These are phyloP conservation scores for Penicillium steckii DNA, from an alignment of 495 filamentous ascomycete species.

Conservation along the genomic window DNA sequence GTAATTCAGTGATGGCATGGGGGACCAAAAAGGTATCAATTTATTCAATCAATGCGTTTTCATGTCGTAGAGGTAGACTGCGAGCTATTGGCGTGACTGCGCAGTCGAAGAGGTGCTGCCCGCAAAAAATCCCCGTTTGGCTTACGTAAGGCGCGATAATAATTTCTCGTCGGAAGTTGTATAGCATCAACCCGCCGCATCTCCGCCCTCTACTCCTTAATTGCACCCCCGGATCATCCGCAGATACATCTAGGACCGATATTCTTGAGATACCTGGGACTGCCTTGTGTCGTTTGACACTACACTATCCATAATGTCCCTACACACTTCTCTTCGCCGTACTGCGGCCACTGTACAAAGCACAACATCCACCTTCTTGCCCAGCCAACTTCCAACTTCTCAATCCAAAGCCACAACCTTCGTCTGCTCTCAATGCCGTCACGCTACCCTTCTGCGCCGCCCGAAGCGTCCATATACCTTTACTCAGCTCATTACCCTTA, in stretches of 20 bases:
- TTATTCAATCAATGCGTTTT: neutral
- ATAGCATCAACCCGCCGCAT: slow-evolving; percentile 20
- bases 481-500: slow-evolving; percentile 91
- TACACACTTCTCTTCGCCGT: slow-evolving; percentile 46
- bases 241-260: neutral
- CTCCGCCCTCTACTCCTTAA: slow-evolving; percentile 11
- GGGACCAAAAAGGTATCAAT: slow-evolving; percentile 9
- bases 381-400: slow-evolving; percentile 24
- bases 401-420: slow-evolving; percentile 35
- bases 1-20: too few species aligned
- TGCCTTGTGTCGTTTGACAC: neutral
- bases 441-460: slow-evolving; percentile 85
- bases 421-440: slow-evolving; percentile 57
- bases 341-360: slow-evolving; percentile 32
- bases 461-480: slow-evolving; percentile 91
- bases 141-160: slow-evolving; percentile 33
- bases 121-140: slow-evolving; percentile 14
- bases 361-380: slow-evolving; percentile 27
- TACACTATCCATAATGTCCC: slow-evolving; percentile 29
- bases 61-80: slow-evolving; percentile 15
- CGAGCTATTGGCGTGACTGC: slow-evolving; percentile 5
- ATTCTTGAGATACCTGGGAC: neutral
- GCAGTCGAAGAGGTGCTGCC: slow-evolving; percentile 9
- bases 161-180: slow-evolving; percentile 27
- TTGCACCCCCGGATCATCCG: slow-evolving; percentile 1